Percentiles rank a stretch among this genome's conserved stretches.
phyloP scores from a whole-genome alignment of 169 alveolate genomes.

The Besnoitia besnoiti region DNA sequence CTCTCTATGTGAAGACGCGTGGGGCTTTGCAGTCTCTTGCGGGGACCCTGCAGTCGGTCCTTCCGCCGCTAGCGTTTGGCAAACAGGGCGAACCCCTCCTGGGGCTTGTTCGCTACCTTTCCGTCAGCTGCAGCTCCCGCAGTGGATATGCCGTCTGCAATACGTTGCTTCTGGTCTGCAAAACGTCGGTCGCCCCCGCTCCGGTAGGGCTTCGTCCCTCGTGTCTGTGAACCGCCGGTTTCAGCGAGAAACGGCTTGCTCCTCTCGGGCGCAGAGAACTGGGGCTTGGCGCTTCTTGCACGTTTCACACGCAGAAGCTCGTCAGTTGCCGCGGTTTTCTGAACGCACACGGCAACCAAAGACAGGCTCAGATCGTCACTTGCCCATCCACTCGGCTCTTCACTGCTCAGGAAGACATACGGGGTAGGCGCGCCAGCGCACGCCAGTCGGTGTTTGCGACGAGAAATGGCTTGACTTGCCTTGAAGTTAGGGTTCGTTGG shows the following conservation, averaged over 20 bases:
- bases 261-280: not conserved
- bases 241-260: not conserved
- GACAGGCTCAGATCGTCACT: not conserved
- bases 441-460: too few relatives aligned
- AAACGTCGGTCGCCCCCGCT: too few relatives aligned
- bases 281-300: constrained; percentile 7
- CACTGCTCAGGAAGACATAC: not conserved
- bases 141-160: not conserved
- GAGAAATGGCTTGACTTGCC: constrained; percentile 49
- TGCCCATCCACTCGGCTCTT: not conserved
- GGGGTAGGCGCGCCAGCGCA: too few relatives aligned
- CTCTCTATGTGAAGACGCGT: too few relatives aligned
- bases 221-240: not conserved
- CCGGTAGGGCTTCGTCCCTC: not conserved
- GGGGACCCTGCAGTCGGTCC: not conserved
- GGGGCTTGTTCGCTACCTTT: not conserved
- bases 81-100: not conserved
- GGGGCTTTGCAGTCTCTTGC: not conserved
- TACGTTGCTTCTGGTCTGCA: too few relatives aligned
- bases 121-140: not conserved
- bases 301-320: constrained; percentile 30
- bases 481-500: constrained; percentile 89
- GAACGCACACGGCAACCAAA: not conserved
- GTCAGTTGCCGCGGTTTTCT: constrained; percentile 38
- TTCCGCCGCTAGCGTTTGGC: not conserved